These are phyloP conservation scores for Hypoxylon perforatum DNA, from an alignment of 495 filamentous ascomycete species.

Conservation along the genomic window DNA sequence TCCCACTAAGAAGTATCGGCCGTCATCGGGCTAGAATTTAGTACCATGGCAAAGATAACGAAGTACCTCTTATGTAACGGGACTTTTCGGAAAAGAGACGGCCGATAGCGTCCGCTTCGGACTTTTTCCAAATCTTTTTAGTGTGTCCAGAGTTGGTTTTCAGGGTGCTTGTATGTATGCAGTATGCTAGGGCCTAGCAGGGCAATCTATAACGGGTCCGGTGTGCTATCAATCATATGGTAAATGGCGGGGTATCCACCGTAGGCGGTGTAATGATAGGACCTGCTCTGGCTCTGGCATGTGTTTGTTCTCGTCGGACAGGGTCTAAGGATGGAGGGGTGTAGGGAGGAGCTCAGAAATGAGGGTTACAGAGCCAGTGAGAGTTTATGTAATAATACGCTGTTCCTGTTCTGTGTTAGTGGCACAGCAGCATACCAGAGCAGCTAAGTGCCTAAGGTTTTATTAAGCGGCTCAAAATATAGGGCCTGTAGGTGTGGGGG, in stretches of 20 bases:
- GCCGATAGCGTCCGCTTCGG: constrained; percentile 41
- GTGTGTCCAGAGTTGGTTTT: not conserved
- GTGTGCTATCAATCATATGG: too few species aligned
- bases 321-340: too few species aligned
- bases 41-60: constrained; percentile 31
- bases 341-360: too few species aligned
- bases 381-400: constrained; percentile 24
- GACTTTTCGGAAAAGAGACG: constrained; percentile 34
- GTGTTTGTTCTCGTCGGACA: too few species aligned
- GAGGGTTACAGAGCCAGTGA: constrained; percentile 7
- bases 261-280: constrained; percentile 13
- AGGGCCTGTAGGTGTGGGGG: constrained; percentile 12
- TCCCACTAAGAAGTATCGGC: constrained; percentile 15
- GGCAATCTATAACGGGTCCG: too few species aligned
- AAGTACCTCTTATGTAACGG: constrained; percentile 19
- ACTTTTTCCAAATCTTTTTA: constrained; percentile 24
- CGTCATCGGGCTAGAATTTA: constrained; percentile 38
- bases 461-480: constrained; percentile 40
- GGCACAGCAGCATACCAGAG: constrained; percentile 6
- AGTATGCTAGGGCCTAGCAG: not conserved
- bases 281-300: too few species aligned
- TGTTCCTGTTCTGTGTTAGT: constrained; percentile 25
- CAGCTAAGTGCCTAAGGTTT: constrained; percentile 8
- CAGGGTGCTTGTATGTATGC: not conserved
- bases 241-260: constrained; percentile 15